Evolutionary conservation across 148 eudicot species (phyloP).

Genomic region (Spergularia marina): DNA sequence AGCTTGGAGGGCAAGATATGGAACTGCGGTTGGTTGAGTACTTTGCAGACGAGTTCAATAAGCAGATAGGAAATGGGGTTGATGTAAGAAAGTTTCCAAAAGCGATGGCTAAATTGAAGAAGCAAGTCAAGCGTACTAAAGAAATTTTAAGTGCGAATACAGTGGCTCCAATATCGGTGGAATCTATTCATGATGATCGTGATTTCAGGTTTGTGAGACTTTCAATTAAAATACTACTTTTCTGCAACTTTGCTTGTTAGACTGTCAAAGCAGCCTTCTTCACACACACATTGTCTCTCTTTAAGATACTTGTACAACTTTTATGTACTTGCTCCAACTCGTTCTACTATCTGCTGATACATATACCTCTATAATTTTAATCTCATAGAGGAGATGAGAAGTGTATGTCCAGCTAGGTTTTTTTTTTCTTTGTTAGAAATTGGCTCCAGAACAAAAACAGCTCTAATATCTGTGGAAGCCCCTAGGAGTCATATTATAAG

Average conservation of each 20-base stretch:
- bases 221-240: not conserved
- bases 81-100: constrained; percentile 84
- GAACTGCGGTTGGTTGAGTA: constrained; percentile 85
- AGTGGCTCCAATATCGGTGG: constrained; percentile 88
- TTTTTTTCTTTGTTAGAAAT: no score
- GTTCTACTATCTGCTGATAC: not conserved
- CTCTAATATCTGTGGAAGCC: no score
- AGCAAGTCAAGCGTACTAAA: constrained; percentile 97
- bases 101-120: constrained; percentile 98
- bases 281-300: not conserved
- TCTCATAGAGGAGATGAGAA: no score
- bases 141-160: constrained; percentile 96
- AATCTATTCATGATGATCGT: constrained; percentile 87
- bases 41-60: constrained; percentile 89
- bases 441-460: no score
- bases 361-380: no score
- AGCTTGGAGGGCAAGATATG: constrained; percentile 93
- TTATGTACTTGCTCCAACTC: not conserved
- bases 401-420: no score
- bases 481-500: no score
- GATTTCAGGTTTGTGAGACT: constrained; percentile 74
- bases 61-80: constrained; percentile 69
- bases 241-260: not conserved
- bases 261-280: not conserved
- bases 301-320: not conserved